Conservation (phyloP, 2,329 filamentous ascomycete genomes). For the Bipolaris victoriae region DNA sequence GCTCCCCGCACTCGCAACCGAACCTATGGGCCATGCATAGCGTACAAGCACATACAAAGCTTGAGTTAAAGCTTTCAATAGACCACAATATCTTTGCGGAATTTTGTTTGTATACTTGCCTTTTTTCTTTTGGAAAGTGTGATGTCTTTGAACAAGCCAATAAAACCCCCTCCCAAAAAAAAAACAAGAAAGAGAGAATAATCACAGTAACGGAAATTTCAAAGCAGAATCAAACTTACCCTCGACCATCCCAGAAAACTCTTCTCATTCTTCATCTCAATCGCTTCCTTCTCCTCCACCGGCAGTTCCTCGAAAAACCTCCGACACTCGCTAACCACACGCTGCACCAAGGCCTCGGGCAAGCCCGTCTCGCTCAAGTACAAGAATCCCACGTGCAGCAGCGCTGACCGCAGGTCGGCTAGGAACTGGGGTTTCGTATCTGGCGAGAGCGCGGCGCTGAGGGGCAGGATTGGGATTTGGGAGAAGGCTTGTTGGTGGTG, state of each 20-base stretch:
- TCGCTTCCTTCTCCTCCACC: conserved; percentile 71
- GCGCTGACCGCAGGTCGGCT: conserved; percentile 70
- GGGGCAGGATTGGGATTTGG: conserved; percentile 77
- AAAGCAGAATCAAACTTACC: conserved; percentile 38
- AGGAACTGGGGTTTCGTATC: conserved; percentile 78
- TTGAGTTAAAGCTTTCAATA: no score
- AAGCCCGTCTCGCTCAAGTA: conserved; percentile 76
- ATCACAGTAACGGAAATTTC: neutral
- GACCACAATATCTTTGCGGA: no score
- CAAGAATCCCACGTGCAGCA: conserved; percentile 87
- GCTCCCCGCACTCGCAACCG: no score
- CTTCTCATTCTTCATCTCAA: conserved; percentile 59
- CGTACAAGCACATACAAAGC: no score
- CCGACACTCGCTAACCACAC: conserved; percentile 71
- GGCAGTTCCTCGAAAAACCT: conserved; percentile 77
- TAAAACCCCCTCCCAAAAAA: neutral
- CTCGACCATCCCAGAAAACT: conserved; percentile 57
- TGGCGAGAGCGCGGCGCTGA: conserved; percentile 68
- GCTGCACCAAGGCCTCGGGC: conserved; percentile 66
- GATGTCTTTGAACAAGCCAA: neutral
- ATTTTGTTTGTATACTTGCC: no score
- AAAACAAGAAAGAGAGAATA: conserved; percentile 1
- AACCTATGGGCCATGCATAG: no score
- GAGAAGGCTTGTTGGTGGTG: conserved; percentile 61
- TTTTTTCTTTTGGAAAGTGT: no score